Evolutionary conservation across 345 rosid genomes (phyloP), one percentile per base, ranked within the genome.

Genomic region (Moricandia arvensis): DNA sequence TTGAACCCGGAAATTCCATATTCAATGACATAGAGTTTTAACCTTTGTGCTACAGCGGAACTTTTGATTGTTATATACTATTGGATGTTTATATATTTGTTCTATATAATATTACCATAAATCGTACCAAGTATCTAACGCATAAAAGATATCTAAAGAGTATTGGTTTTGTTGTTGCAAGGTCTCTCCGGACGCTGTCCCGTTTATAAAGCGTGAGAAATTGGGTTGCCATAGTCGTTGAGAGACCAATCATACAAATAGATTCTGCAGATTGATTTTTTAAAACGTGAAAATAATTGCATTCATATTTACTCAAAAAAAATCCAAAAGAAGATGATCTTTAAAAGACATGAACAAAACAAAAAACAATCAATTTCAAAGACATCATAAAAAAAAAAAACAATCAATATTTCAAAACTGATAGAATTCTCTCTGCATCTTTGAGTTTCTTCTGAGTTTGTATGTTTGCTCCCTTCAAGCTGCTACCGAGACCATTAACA

Each of bases 401-500:
- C 31, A 57, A 24, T 57, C 16, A 57, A 57, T 57, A 45, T 45
- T 11, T 57, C 61, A 57, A 58, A 27, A 58, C 2, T 47, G 27
- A 34, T 24, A 68, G 55, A 35, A 34, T 5, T 55, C 16, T 41
- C 66, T 26, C 66, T 6, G 66, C 64, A 59, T 43, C 67, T 60
- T 71, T 41, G 58, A 68, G 58, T 57, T 55, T 55, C 60, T 69
- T 38, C 59, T 49, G 49, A 11, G 64, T 35, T 51, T 37, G 18
- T 57, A 18, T 59, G 51, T 33, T 67, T 8, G 38, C 62, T 75
- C 64, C 38, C 75, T 54, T 65, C 72, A 77, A 34, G 63, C 55
- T 77, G 57, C 72, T 66, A 71, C 72, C n/a, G 55, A 65, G 76
- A 59, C 47, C 62, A 71, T 57, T 43, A 21, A 16, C 35, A 47